Conservation (phyloP, 768 basidiomycete genomes). For the Pisolithus tinctorius region DNA sequence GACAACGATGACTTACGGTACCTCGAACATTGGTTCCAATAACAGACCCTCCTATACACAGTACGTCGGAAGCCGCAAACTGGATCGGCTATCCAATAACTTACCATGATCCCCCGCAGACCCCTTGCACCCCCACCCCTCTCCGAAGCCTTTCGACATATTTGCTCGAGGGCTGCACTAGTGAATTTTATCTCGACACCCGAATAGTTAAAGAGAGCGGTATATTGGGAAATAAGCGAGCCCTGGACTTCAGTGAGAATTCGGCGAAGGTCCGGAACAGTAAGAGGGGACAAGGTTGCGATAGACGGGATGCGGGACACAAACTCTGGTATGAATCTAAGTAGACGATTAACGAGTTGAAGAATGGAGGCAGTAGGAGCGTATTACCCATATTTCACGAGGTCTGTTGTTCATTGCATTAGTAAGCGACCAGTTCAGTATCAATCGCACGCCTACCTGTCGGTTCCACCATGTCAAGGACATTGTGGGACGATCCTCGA, state of each 20-base stretch:
- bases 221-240: conserved; percentile 86
- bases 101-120: conserved; percentile 80
- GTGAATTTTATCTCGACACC: conserved; percentile 88
- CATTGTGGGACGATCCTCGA: conserved; percentile 42
- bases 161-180: conserved; percentile 67
- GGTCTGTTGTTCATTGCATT: conserved; percentile 39
- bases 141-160: conserved; percentile 71
- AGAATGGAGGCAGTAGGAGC: neutral
- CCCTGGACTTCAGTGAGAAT: conserved; percentile 91
- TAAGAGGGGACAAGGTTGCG: conserved; percentile 74
- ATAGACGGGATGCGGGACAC: conserved; percentile 90
- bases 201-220: conserved; percentile 74
- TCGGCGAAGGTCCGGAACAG: conserved; percentile 75
- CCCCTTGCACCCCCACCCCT: conserved; percentile 90
- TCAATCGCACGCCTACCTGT: conserved; percentile 33
- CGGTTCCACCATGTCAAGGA: conserved; percentile 68
- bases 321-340: conserved; percentile 91
- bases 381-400: conserved; percentile 73
- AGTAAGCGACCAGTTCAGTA: neutral
- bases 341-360: neutral
- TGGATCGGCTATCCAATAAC: conserved; percentile 8
- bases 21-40: conserved; percentile 89
- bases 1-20: conserved; percentile 57
- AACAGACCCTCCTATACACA: conserved; percentile 64
- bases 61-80: conserved; percentile 1